phyloP scores from a whole-genome alignment of 2,329 filamentous ascomycete genomes.

The Diaporthe caulivora region DNA sequence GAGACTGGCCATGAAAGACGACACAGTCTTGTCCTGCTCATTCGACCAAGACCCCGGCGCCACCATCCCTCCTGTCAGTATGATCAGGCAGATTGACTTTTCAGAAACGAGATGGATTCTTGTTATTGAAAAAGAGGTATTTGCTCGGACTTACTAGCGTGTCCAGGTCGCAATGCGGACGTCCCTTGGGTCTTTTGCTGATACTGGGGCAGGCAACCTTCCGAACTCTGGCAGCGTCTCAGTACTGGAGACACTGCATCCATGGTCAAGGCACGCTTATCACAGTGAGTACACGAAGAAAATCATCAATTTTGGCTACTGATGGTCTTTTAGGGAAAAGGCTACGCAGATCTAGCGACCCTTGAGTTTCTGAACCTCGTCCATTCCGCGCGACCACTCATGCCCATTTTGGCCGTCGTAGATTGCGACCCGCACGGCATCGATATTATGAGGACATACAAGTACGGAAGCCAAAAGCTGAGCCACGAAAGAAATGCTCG shows the following conservation, averaged over 20 bases:
- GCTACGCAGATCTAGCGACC: slow-evolving; percentile 82
- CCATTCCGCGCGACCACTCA: slow-evolving; percentile 56
- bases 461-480: slow-evolving; percentile 73
- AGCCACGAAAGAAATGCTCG: slow-evolving; percentile 68
- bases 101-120: slow-evolving; percentile 71
- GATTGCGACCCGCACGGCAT: slow-evolving; percentile 85
- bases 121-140: slow-evolving; percentile 83
- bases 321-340: slow-evolving; percentile 72
- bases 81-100: slow-evolving; percentile 65
- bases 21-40: slow-evolving; percentile 47
- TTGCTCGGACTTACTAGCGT: slow-evolving; percentile 14
- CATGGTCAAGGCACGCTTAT: slow-evolving; percentile 73
- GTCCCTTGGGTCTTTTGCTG: slow-evolving; percentile 33
- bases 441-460: slow-evolving; percentile 80
- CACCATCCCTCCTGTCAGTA: slow-evolving; percentile 67
- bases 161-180: too few species aligned
- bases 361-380: slow-evolving; percentile 72
- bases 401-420: slow-evolving; percentile 74
- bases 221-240: slow-evolving; percentile 70
- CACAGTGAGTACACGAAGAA: slow-evolving; percentile 63
- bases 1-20: slow-evolving; percentile 50
- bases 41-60: slow-evolving; percentile 51
- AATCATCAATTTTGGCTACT: background rate
- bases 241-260: slow-evolving; percentile 64
- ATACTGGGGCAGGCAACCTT: slow-evolving; percentile 74